Conservation (phyloP, 2,329 filamentous ascomycete species). For the Lachnellula occidentalis region DNA sequence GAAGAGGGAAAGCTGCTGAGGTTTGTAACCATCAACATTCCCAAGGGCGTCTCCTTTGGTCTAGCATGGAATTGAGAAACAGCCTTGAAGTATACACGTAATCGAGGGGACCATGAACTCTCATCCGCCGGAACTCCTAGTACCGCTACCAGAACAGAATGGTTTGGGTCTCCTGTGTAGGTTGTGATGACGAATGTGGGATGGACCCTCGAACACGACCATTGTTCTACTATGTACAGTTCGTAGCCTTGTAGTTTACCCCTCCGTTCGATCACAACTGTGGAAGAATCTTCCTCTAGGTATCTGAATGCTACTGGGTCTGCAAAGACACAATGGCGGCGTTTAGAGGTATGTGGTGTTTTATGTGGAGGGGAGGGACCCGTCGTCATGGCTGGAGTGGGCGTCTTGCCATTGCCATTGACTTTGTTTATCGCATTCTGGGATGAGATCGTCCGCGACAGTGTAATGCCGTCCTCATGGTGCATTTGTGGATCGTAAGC, state of each 20-base stretch:
- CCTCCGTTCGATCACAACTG: constrained; percentile 67
- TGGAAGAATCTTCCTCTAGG: constrained; percentile 77
- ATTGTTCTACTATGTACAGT: constrained; percentile 92
- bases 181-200: constrained; percentile 90
- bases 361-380: constrained; percentile 10
- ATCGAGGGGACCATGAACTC: constrained; percentile 67
- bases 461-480: constrained; percentile 25
- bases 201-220: constrained; percentile 86
- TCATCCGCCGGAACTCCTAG: constrained; percentile 79
- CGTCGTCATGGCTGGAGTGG: constrained; percentile 12
- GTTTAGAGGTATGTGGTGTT: constrained; percentile 27
- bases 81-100: constrained; percentile 81
- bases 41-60: constrained; percentile 73
- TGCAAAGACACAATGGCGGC: constrained; percentile 57
- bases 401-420: constrained; percentile 11
- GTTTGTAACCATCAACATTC: constrained; percentile 90
- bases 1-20: constrained; percentile 87
- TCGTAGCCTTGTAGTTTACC: constrained; percentile 76
- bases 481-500: constrained; percentile 30
- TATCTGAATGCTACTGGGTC: constrained; percentile 67
- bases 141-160: constrained; percentile 73
- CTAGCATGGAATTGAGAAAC: constrained; percentile 81
- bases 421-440: constrained; percentile 13
- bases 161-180: constrained; percentile 80
- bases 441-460: constrained; percentile 24